Percentiles rank a stretch among this genome's conserved stretches.
Evolutionary conservation across 345 rosid genomes (phyloP).

Genomic region (Linum trigynum): DNA sequence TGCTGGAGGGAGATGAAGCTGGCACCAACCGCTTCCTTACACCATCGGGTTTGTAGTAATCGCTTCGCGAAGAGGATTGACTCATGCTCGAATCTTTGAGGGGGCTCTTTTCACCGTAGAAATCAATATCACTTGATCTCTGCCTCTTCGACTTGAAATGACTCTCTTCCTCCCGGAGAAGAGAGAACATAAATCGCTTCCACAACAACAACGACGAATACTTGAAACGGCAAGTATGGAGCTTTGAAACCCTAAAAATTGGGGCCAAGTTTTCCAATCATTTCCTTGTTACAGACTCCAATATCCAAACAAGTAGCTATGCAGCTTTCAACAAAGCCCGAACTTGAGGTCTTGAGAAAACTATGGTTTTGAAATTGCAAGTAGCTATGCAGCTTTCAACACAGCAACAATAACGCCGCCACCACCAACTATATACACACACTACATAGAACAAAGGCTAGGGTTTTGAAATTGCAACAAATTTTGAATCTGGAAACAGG

Average conservation of each 20-base stretch:
- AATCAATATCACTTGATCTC: conserved; percentile 77
- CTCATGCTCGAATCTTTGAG: conserved; percentile 39
- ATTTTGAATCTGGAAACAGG: background rate
- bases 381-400: background rate
- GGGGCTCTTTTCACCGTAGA: conserved; percentile 35
- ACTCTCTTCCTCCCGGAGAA: background rate
- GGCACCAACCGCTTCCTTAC: conserved; percentile 40
- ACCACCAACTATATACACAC: background rate
- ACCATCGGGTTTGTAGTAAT: conserved; percentile 42
- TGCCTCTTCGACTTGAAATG: conserved; percentile 52
- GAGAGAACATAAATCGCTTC: background rate
- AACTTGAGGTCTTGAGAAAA: no score
- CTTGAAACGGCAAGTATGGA: background rate
- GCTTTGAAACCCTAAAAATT: background rate
- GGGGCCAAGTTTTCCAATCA: background rate
- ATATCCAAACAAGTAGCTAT: no score
- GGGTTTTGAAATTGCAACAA: background rate
- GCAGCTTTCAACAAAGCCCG: no score
- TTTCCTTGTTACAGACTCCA: background rate
- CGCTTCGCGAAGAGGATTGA: conserved; percentile 43
- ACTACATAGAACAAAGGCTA: background rate
- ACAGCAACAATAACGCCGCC: background rate
- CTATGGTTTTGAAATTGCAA: no score
- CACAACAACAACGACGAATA: background rate
- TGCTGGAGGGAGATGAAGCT: conserved; percentile 40